These are phyloP conservation scores for Globisporangium recalcitrans DNA, from an alignment of 352 stramenopile species.

Conservation along the genomic window DNA sequence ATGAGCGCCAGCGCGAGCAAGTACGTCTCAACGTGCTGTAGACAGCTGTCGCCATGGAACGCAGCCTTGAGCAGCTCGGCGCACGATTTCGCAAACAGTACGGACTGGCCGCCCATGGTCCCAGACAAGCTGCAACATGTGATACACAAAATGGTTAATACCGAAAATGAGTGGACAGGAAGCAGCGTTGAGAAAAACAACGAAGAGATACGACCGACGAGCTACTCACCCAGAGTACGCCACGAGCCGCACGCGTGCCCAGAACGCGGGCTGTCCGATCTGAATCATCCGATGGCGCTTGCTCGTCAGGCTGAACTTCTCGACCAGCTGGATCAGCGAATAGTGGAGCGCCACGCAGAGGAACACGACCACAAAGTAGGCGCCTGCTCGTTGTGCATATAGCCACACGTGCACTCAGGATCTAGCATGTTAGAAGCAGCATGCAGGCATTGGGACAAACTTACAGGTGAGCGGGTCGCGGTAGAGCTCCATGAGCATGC, in stretches of 20 bases:
- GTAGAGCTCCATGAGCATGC: slow-evolving; percentile 78
- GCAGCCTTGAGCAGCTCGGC: slow-evolving; percentile 71
- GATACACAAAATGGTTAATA: not conserved
- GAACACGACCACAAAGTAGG: slow-evolving; percentile 50
- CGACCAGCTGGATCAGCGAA: slow-evolving; percentile 58
- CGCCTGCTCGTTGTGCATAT: slow-evolving; percentile 18
- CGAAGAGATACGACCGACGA: not conserved
- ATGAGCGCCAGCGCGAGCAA: slow-evolving; percentile 56
- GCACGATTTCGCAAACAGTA: slow-evolving; percentile 83
- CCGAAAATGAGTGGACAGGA: not conserved
- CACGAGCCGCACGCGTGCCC: slow-evolving; percentile 64
- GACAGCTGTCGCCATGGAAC: slow-evolving; percentile 57
- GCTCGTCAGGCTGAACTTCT: slow-evolving; percentile 63
- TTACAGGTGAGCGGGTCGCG: slow-evolving; percentile 58
- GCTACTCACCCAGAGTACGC: slow-evolving; percentile 53
- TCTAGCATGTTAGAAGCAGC: not conserved
- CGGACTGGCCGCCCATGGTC: slow-evolving; percentile 76
- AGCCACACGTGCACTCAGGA: not conserved
- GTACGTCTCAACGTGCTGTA: slow-evolving; percentile 63
- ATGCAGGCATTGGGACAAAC: not conserved
- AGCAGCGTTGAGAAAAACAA: not conserved
- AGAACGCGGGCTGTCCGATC: slow-evolving; percentile 51
- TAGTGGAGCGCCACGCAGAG: slow-evolving; percentile 58
- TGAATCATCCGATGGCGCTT: slow-evolving; percentile 73
- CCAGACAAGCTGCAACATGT: slow-evolving; percentile 37